A percentile compares a stretch with the other conserved stretches of the same genome.
Conservation (phyloP, 2,329 filamentous ascomycete genomes). For the Trichoderma aggressivum region DNA sequence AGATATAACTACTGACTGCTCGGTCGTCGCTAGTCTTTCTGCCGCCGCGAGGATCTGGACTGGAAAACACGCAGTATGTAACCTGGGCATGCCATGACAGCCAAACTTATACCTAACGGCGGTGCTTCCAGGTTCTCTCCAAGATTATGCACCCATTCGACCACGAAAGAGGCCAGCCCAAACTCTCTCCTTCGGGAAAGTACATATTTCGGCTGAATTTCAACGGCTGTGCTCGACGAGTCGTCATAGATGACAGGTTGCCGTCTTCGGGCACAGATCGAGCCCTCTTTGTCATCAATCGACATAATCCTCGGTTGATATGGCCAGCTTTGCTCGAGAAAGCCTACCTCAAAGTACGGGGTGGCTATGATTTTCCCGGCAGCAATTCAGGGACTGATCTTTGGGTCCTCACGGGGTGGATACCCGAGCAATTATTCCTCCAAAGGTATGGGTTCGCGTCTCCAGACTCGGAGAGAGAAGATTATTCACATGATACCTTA, state of each 20-base stretch:
- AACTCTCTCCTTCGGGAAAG: constrained; percentile 73
- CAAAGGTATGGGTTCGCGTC: constrained; percentile 53
- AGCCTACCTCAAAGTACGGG: constrained; percentile 90
- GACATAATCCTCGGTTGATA: constrained; percentile 73
- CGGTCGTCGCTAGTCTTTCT: constrained; percentile 92
- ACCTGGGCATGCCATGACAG: background rate
- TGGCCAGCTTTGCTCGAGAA: constrained; percentile 96
- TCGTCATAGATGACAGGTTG: constrained; percentile 84
- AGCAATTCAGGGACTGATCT: constrained; percentile 96
- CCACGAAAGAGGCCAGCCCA: constrained; percentile 51
- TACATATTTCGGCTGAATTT: constrained; percentile 93
- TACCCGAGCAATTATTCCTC: constrained; percentile 90
- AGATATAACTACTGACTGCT: constrained; percentile 94
- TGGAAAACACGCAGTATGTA: constrained; percentile 62
- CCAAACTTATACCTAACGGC: background rate
- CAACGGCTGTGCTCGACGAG: constrained; percentile 86
- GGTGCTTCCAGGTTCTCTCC: constrained; percentile 56
- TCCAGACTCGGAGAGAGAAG: background rate
- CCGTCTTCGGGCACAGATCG: constrained; percentile 72
- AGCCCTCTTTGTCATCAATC: constrained; percentile 82
- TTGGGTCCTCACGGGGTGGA: constrained; percentile 91
- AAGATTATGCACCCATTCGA: constrained; percentile 76
- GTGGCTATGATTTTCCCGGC: constrained; percentile 95
- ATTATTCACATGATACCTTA: constrained; percentile 11
- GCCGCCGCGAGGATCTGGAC: constrained; percentile 69